phyloP scores from a whole-genome alignment of 148 eudicot genomes.

The Amaranthus hypochondriacus region DNA sequence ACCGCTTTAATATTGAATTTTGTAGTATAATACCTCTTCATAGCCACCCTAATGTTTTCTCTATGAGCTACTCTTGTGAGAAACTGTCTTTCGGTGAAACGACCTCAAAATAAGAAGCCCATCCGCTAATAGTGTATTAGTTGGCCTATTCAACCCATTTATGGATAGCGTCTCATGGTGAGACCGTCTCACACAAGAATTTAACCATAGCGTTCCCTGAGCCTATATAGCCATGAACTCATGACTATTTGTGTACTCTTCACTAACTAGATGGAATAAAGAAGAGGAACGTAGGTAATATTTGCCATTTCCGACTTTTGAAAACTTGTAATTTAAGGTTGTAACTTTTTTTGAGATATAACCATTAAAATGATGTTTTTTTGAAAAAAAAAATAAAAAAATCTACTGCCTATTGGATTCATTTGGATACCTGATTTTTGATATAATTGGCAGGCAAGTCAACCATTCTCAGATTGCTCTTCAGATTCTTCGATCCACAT shows the following conservation, averaged over 20 bases:
- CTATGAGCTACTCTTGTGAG: no score
- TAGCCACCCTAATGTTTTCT: background rate
- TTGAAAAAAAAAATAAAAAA: background rate
- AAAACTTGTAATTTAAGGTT: no score
- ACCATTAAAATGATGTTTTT: background rate
- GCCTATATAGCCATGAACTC: background rate
- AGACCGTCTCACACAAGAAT: no score
- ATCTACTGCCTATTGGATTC: background rate
- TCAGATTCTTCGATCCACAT: conserved; percentile 84
- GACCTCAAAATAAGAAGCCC: no score
- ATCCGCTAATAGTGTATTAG: background rate
- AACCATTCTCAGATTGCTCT: conserved; percentile 83
- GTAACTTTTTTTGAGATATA: background rate
- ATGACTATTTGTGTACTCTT: background rate
- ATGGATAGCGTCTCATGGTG: no score
- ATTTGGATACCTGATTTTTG: conserved; percentile 1
- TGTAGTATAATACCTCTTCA: background rate
- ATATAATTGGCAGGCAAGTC: conserved; percentile 67
- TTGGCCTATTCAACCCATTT: background rate
- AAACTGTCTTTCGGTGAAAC: no score
- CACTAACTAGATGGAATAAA: background rate
- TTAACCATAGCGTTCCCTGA: background rate
- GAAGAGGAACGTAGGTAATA: background rate
- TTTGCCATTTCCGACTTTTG: background rate
- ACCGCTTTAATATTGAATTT: background rate